Percentiles rank a stretch among this genome's conserved stretches.
Conservation (phyloP, 768 basidiomycete species). For the Russula olivacea region DNA sequence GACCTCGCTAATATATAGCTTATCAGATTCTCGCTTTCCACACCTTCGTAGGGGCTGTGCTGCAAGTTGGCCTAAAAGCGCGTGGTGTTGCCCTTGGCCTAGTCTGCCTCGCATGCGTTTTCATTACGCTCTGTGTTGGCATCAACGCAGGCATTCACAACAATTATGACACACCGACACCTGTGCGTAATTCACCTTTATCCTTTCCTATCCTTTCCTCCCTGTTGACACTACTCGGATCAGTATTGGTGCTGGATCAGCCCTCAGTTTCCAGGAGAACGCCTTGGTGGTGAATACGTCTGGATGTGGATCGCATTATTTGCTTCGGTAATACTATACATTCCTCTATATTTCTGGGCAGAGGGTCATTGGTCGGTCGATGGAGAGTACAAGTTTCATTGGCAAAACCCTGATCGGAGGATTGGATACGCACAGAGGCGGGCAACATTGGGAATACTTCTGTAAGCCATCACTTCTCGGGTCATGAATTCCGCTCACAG, state of each 20-base stretch:
- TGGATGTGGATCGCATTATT: not conserved
- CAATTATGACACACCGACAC: slow-evolving; percentile 34
- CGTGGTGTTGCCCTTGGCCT: slow-evolving; percentile 27
- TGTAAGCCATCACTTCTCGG: slow-evolving; percentile 25
- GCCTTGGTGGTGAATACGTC: not conserved
- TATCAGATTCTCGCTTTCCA: slow-evolving; percentile 33
- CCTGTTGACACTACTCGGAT: not conserved
- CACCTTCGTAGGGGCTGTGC: slow-evolving; percentile 38
- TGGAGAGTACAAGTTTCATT: slow-evolving; percentile 33
- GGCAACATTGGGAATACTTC: slow-evolving; percentile 25
- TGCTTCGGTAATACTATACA: not conserved
- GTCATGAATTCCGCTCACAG: not conserved
- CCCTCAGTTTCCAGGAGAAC: not conserved
- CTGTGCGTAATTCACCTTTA: slow-evolving; percentile 24
- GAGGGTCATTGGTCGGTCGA: too few species aligned
- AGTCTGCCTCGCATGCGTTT: slow-evolving; percentile 6
- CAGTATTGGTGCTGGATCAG: slow-evolving; percentile 8
- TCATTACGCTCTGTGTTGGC: slow-evolving; percentile 34
- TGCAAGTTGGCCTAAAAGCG: slow-evolving; percentile 32
- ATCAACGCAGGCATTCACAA: slow-evolving; percentile 27
- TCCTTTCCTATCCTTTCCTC: not conserved
- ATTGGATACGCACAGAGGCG: slow-evolving; percentile 6
- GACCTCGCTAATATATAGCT: slow-evolving; percentile 28
- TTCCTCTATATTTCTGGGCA: too few species aligned
- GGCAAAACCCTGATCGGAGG: slow-evolving; percentile 7